Conservation (phyloP, 108 stramenopile species). For the Pseudonitzschia pungens region DNA sequence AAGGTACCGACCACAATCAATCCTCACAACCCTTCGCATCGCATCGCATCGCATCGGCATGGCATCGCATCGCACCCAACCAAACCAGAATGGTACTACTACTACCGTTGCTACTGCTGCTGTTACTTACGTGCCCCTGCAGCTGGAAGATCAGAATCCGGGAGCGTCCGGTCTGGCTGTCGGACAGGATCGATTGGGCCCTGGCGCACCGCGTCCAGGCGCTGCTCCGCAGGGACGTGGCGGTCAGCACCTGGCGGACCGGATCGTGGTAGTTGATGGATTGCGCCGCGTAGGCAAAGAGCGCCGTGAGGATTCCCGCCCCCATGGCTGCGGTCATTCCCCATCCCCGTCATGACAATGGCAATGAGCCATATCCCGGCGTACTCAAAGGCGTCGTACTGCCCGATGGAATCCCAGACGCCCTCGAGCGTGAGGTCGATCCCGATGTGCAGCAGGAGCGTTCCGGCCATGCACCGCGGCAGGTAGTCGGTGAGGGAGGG, state of each 20-base stretch:
- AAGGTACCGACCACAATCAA: too few species aligned
- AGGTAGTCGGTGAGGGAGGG: conserved; percentile 57
- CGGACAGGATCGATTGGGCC: conserved; percentile 52
- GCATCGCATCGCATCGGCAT: too few species aligned
- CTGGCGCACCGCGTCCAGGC: conserved; percentile 48
- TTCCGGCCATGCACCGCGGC: conserved; percentile 86
- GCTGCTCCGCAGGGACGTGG: conserved; percentile 63
- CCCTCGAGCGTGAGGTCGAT: conserved; percentile 79
- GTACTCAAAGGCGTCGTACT: conserved; percentile 69
- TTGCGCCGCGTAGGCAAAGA: conserved; percentile 63
- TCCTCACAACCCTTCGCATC: too few species aligned
- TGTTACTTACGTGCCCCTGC: conserved; percentile 70
- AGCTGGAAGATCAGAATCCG: conserved; percentile 66
- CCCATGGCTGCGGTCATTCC: conserved; percentile 80
- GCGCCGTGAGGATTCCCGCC: conserved; percentile 65
- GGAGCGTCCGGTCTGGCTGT: conserved; percentile 48
- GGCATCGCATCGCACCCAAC: too few species aligned
- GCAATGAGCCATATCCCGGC: conserved; percentile 74
- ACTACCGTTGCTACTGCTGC: too few species aligned
- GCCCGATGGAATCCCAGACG: conserved; percentile 49
- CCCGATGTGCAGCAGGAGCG: conserved; percentile 78
- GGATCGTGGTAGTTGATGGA: conserved; percentile 63
- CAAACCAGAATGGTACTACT: too few species aligned
- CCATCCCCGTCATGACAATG: conserved; percentile 65
- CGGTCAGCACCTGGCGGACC: conserved; percentile 63